phyloP scores from a whole-genome alignment of 768 basidiomycete genomes.

The Sporobolomyces phaffii region DNA sequence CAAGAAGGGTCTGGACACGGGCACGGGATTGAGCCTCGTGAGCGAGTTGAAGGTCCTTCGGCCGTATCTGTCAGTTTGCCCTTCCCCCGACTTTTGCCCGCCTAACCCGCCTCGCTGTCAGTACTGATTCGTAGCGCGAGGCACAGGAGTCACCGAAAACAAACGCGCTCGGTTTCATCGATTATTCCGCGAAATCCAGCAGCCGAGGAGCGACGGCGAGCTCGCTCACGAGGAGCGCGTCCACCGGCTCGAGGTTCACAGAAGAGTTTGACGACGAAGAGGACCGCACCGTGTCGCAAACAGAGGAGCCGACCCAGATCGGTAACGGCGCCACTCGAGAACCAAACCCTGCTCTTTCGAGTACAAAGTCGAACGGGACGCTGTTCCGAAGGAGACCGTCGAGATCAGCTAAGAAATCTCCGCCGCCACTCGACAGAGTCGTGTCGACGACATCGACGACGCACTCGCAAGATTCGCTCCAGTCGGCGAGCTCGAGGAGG shows the following conservation, averaged over 20 bases:
- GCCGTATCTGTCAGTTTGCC: too few relatives aligned
- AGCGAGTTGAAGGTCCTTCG: too few relatives aligned
- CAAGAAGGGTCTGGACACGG: too few relatives aligned
- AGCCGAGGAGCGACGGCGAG: neutral
- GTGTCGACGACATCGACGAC: neutral
- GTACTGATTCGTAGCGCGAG: too few relatives aligned
- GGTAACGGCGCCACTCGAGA: neutral
- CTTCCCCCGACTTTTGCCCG: too few relatives aligned
- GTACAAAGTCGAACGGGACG: too few relatives aligned
- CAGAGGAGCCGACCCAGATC: neutral
- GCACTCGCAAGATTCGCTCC: neutral
- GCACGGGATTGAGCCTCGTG: too few relatives aligned
- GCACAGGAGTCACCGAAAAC: neutral
- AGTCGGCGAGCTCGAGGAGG: conserved; percentile 1
- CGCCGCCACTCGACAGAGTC: neutral
- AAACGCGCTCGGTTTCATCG: neutral
- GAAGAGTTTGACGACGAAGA: conserved; percentile 3
- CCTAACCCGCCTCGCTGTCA: too few relatives aligned
- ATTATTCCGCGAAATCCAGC: neutral
- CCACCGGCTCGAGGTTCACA: conserved; percentile 2
- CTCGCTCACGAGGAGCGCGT: neutral
- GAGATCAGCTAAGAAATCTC: neutral
- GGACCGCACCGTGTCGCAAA: neutral
- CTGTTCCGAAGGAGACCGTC: neutral
- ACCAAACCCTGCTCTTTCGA: too few relatives aligned